Base-by-base conservation (phyloP, 2,329 filamentous ascomycete species). In the Pseudogymnoascus pannorum region DNA sequence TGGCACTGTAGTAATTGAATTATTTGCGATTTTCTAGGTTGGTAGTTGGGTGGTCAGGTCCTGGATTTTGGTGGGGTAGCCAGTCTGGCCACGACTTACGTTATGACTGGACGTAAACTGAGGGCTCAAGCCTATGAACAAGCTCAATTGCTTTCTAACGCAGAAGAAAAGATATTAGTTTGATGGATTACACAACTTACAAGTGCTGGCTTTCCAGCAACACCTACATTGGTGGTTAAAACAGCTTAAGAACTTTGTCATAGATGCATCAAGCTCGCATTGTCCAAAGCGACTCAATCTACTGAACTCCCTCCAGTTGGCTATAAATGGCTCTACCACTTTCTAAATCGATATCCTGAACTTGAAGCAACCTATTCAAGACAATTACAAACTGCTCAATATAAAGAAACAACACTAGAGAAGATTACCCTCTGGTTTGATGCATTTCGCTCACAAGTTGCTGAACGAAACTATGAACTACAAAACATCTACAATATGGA, bases 401-500 rank as follows among this genome's bases (percentile, higher is more conserved):
- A 33, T 33, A 11, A 33, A 33, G 54, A 18, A 18, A 7, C 54
- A 5, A 58, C 20, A 14, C 4, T 5, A 4, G 24, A 33, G 24
- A 33, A 58, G n/a, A 58, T 58, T 33, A 4, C 9, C n/a, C 20
- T 8, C 1, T 58, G 24, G 24, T 36, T 29, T 58, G 12, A 29
- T 11, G n/a, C n/a, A n/a, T n/a, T n/a, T n/a, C n/a, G n/a, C n/a
- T n/a, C 24, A 5, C 18, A 6, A 1, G 18, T 58, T 58, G 54
- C 35, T 8, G 24, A 59, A 31, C 36, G 26, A 8, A 22, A 42
- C 22, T 40, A 40, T 14, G 20, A 40, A 20, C 58, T 59, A 20
- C 3, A 42, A 5, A 31, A 59, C 35, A 40, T 40, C 5, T 59
- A 59, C 22, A 42, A 59, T 59, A 59, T 59, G n/a, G 58, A 59